Base-by-base conservation (phyloP, 306 rosid genomes). In the Cucurbita ficifolia region DNA sequence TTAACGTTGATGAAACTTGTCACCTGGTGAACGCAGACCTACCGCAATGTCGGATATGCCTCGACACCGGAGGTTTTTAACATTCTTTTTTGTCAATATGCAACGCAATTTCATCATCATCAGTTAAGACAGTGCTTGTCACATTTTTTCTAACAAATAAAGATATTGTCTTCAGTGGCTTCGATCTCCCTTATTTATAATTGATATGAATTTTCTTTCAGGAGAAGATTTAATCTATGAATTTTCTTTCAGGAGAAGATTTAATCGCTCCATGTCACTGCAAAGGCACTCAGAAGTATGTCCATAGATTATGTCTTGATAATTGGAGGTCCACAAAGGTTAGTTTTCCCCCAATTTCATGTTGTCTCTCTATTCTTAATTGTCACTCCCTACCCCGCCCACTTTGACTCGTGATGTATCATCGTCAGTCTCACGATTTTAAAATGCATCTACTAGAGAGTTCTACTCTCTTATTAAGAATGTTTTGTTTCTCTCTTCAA, bases 251-350 rank as follows among this genome's bases (percentile, higher is more conserved):
- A 93, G 98, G 96, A 69, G 91, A 91, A 82, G 96, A 94, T 84
- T 74, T 94, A 71, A 94, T 94, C 77, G 97, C 99, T 55, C 97
- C 99, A 4, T 94, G 99, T 82, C 90, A 87, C 85, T 94, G 99
- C 88, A 94, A 87, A 89, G 99, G 99, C 78, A 94, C 99, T 10
- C 99, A 94, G 80, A 94, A 94, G 80, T 85, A 85, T 72, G 96
- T 94, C 49, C 99, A 94, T 79, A 80, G 99, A 78, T 89, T 92
- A 52, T 94, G 99, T 80, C 96, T 94, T 50, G 99, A 91, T 84
- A 89, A 94, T 78, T 94, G 99, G 99, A 89, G 99, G 85, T 91
- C 99, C 76, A 89, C 99, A 73, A 94, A 91, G 92, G 98, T 86
- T 75, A 78, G 22, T 61, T 61, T 65, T 70, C 42, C 75, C 75